phyloP scores from a whole-genome alignment of 306 rosid species.

The Malus domestica region ASM211411v1 NC_041791.1:35978501-35979000 shows the following conservation, averaged over 20 bases:
- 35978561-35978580: not conserved
- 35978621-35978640: constrained; percentile 49
- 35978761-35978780: constrained; percentile 25
- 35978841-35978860: constrained; percentile 38
- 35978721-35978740: constrained; percentile 28
- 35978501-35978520: not conserved
- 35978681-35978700: constrained; percentile 34
- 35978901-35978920: not conserved
- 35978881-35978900: not conserved
- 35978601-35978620: constrained; percentile 26
- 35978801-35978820: constrained; percentile 42
- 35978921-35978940: no score
- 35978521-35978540: not conserved
- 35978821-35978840: constrained; percentile 32
- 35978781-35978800: constrained; percentile 31
- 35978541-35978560: not conserved
- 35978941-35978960: no score
- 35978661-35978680: constrained; percentile 29
- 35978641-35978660: constrained; percentile 37
- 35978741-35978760: constrained; percentile 27
- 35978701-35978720: constrained; percentile 30
- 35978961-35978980: no score
- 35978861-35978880: constrained; percentile 7
- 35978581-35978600: constrained; percentile 22
- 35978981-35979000: no score